Conservation (phyloP, 2,329 filamentous ascomycete species). For the Orbilia quercus region DNA sequence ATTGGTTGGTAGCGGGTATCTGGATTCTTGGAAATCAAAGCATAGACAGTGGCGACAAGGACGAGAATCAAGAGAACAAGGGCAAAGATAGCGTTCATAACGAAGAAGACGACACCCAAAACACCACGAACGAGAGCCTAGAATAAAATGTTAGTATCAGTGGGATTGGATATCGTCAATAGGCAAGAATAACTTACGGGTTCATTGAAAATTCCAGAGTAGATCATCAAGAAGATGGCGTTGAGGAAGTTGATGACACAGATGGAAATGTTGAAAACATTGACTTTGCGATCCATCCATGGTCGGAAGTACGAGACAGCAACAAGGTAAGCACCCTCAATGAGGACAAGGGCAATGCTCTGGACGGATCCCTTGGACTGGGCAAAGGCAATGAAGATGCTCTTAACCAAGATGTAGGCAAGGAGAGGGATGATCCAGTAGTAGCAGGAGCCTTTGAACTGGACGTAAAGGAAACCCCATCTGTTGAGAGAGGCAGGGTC, state of each 20-base stretch:
- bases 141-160: constrained; percentile 48
- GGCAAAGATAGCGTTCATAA: constrained; percentile 85
- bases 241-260: constrained; percentile 90
- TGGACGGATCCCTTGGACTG: constrained; percentile 78
- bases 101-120: constrained; percentile 88
- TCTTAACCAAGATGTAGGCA: constrained; percentile 83
- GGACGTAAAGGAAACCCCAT: constrained; percentile 97
- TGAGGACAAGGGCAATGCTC: constrained; percentile 82
- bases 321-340: constrained; percentile 83
- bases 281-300: constrained; percentile 99
- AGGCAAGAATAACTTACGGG: constrained; percentile 69
- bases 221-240: constrained; percentile 86
- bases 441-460: constrained; percentile 94
- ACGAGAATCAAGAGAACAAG: constrained; percentile 85
- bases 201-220: constrained; percentile 85
- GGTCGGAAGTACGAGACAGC: constrained; percentile 82
- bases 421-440: constrained; percentile 89
- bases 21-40: constrained; percentile 90
- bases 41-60: constrained; percentile 78
- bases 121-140: constrained; percentile 82
- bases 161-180: constrained; percentile 33
- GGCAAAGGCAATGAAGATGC: constrained; percentile 84
- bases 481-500: constrained; percentile 95
- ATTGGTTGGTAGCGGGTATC: constrained; percentile 96
- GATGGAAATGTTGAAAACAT: constrained; percentile 95